phyloP scores from a whole-genome alignment of 2,329 filamentous ascomycete species.

The Nemania abortiva region DNA sequence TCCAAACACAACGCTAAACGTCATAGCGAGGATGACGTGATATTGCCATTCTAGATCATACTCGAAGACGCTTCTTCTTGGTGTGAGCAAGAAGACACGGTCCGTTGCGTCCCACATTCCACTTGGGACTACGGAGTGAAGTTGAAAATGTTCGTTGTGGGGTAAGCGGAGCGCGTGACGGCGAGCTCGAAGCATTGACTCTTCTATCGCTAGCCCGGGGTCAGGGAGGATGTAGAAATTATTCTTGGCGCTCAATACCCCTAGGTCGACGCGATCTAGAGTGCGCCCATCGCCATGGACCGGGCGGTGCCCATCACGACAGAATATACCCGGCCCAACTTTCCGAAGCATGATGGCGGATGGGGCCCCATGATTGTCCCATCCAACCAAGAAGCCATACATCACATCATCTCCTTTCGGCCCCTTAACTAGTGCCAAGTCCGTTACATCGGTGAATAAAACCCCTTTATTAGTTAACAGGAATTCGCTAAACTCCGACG shows the following conservation, averaged over 20 bases:
- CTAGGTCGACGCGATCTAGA: not conserved
- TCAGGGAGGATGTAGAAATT: constrained; percentile 12
- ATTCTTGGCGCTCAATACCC: too few species aligned
- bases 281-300: not conserved
- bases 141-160: not conserved
- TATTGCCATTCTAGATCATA: too few species aligned
- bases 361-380: not conserved
- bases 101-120: constrained; percentile 18
- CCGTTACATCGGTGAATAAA: constrained; percentile 2
- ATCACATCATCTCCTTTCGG: not conserved
- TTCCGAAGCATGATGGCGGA: constrained; percentile 13
- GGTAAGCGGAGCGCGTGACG: not conserved
- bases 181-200: not conserved
- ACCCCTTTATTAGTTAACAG: constrained; percentile 19
- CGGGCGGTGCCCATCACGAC: not conserved
- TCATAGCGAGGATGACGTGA: too few species aligned
- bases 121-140: not conserved
- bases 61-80: not conserved
- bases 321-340: constrained; percentile 16
- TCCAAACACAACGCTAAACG: too few species aligned
- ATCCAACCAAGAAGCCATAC: not conserved
- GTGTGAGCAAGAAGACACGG: not conserved
- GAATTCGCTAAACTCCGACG: constrained; percentile 7
- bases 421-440: too few species aligned
- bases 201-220: not conserved